These are phyloP conservation scores for Plasmodium reichenowi DNA, from an alignment of 169 alveolate species.

Conservation along the genomic window DNA sequence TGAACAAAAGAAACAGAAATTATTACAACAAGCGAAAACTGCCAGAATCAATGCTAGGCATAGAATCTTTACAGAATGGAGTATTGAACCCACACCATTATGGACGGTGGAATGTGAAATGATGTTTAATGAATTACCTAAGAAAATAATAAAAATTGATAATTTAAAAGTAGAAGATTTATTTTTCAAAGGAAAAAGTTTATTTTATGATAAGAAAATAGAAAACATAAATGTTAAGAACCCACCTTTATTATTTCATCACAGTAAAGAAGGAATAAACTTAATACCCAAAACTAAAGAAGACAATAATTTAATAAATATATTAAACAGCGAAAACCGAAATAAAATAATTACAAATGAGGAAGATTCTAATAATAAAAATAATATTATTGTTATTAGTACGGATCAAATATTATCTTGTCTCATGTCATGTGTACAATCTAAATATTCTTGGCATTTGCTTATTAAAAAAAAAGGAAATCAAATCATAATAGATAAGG, in stretches of 20 bases:
- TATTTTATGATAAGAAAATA: slow-evolving; percentile 87
- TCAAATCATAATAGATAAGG: slow-evolving; percentile 91
- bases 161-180: slow-evolving; percentile 87
- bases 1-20: slow-evolving; percentile 83
- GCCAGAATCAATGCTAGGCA: slow-evolving; percentile 89
- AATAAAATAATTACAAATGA: slow-evolving; percentile 29
- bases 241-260: slow-evolving; percentile 76
- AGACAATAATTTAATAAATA: slow-evolving; percentile 31
- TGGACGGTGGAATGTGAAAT: slow-evolving; percentile 92
- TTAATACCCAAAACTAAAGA: slow-evolving; percentile 62
- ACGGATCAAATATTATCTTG: slow-evolving; percentile 92
- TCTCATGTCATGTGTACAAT: slow-evolving; percentile 92
- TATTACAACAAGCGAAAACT: slow-evolving; percentile 83
- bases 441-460: slow-evolving; percentile 93
- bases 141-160: slow-evolving; percentile 85
- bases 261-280: slow-evolving; percentile 46
- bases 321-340: slow-evolving; percentile 45
- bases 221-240: slow-evolving; percentile 89
- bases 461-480: slow-evolving; percentile 89
- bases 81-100: slow-evolving; percentile 92
- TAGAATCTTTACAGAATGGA: slow-evolving; percentile 93
- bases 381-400: slow-evolving; percentile 87
- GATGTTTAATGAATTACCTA: slow-evolving; percentile 89
- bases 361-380: slow-evolving; percentile 61
- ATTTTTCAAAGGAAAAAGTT: slow-evolving; percentile 90